Evolutionary conservation across 2,329 filamentous ascomycete genomes (phyloP).

Genomic region (Bipolaris zeicola): DNA sequence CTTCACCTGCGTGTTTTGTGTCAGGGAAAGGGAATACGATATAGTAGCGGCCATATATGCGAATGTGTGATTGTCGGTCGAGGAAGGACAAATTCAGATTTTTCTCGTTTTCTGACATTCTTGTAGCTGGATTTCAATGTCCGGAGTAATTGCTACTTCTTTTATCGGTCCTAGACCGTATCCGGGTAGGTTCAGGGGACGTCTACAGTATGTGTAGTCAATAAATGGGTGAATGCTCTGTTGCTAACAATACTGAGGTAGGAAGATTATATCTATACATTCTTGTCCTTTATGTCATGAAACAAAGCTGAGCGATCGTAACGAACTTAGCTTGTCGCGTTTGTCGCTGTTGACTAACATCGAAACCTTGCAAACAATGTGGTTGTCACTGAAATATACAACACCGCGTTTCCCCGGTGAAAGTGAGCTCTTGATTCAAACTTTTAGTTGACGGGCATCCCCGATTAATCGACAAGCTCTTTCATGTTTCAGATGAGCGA

Average conservation of each 20-base stretch:
- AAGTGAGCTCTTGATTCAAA: not conserved
- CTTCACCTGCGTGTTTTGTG: conserved; percentile 8
- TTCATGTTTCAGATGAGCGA: no score
- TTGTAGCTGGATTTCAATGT: no score
- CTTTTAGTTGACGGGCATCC: no score
- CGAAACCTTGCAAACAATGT: not conserved
- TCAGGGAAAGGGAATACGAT: conserved; percentile 26
- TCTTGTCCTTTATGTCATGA: not conserved
- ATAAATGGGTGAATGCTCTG: not conserved
- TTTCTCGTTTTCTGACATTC: not conserved
- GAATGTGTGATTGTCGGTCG: conserved; percentile 24
- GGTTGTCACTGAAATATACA: not conserved
- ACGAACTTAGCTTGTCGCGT: not conserved
- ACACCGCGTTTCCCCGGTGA: not conserved
- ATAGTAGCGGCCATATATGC: conserved; percentile 23
- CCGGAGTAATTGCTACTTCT: not conserved
- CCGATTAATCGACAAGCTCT: no score
- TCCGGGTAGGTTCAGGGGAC: not conserved
- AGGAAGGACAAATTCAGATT: conserved; percentile 21
- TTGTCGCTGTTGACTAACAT: not conserved
- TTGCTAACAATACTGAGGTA: not conserved
- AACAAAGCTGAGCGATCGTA: not conserved
- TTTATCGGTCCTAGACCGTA: not conserved
- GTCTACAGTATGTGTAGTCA: not conserved
- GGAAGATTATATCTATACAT: not conserved